Evolutionary conservation across 352 stramenopile species (phyloP), one percentile per base, ranked within the genome.

Genomic region (Pythium dissotocum): DNA sequence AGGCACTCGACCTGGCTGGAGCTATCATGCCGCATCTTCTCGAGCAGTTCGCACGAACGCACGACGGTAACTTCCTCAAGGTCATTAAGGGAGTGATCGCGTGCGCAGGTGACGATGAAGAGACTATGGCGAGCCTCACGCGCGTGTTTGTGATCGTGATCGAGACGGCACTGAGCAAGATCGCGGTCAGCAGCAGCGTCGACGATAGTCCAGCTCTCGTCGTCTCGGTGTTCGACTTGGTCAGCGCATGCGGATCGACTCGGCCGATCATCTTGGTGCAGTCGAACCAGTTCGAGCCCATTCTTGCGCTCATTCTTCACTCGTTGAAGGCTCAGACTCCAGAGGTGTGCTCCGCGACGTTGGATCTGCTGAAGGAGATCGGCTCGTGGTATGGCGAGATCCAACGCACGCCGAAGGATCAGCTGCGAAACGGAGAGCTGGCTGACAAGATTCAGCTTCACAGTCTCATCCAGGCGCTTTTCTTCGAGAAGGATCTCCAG

Each of bases 401-500:
- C 44, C 69, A 89, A 67, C 79, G 83, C n/a, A 90, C 74, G 8
- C 85, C 85, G 6, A 40, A 70, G 4, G 69, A 78, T 14, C 60
- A 90, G 49, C 70, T 91, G 8, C 69, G 84, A 10, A 77, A 67
- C 0, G 53, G 72, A 9, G 83, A 89, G 49, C 77, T 83, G 18
- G 69, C 82, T 33, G 79, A 78, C 30, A 89, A 89, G 28, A 53
- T 90, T 14, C 66, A 79, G 53, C 73, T 93, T 24, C 72, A 88
- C 66, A 61, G 90, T 38, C 65, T 88, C 49, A 87, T 93, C 67
- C 82, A 82, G 35, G 81, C 77, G 24, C 64, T 93, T n/a, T 88
- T 92, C 67, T 91, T 92, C 59, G 83, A 91, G 44, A 89, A 90
- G 61, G 85, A 92, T 66, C 65, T 91, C 13, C 83, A 90, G 67